A percentile compares a stretch with the other conserved stretches of the same genome.
Conservation (phyloP, 306 rosid species). For the Lablab purpureus region DNA sequence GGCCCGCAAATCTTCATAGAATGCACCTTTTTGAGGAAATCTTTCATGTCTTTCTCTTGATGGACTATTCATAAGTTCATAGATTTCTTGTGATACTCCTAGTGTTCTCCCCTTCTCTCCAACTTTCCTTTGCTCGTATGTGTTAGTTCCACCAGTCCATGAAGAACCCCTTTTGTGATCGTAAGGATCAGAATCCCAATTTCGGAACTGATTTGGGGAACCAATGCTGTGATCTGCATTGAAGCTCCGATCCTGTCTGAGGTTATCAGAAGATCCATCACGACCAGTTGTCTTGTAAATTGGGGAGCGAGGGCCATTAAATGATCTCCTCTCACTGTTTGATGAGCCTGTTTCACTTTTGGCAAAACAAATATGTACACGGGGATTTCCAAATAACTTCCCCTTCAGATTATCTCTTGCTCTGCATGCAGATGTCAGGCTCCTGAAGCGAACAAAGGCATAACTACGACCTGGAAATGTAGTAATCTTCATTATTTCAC, state of each 20-base stretch:
- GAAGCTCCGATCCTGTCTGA: conserved; percentile 59
- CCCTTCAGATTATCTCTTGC: conserved; percentile 86
- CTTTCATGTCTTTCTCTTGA: conserved; percentile 67
- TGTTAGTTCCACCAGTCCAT: conserved; percentile 59
- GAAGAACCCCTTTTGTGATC: conserved; percentile 60
- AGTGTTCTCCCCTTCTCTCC: conserved; percentile 65
- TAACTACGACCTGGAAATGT: conserved; percentile 94
- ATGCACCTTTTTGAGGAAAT: conserved; percentile 58
- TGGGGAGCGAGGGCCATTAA: conserved; percentile 68
- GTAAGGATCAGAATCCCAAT: conserved; percentile 68
- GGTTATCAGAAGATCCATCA: conserved; percentile 63
- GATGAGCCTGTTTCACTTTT: conserved; percentile 86
- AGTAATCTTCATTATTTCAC: conserved; percentile 88
- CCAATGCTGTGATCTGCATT: conserved; percentile 53
- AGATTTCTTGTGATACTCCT: conserved; percentile 61
- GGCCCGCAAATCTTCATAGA: conserved; percentile 72
- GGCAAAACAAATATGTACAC: conserved; percentile 94
- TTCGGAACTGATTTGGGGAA: conserved; percentile 62
- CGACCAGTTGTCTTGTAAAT: conserved; percentile 56
- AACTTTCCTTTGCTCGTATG: conserved; percentile 65
- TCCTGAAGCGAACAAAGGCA: conserved; percentile 91
- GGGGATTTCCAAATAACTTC: conserved; percentile 92
- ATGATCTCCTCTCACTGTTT: conserved; percentile 69
- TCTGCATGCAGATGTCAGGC: conserved; percentile 70
- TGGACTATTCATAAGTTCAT: conserved; percentile 64